A percentile compares a stretch with the other conserved stretches of the same genome.
Conservation (phyloP, 306 rosid species). For the Pyrus communis region DNA sequence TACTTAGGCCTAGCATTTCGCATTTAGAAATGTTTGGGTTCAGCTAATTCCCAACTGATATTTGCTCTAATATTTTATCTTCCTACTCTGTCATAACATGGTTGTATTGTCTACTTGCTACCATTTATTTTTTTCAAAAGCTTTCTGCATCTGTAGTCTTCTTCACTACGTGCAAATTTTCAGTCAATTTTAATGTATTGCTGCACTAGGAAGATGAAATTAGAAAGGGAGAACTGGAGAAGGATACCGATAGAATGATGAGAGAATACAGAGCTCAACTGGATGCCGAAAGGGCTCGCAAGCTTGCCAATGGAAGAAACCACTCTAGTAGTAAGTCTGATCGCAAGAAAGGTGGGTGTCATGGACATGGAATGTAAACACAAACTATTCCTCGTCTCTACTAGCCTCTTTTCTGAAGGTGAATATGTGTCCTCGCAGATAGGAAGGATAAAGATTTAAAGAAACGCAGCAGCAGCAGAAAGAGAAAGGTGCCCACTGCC, state of each 20-base stretch:
- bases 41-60: background rate
- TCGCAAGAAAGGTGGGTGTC: conserved; percentile 58
- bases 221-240: conserved; percentile 86
- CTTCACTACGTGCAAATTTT: background rate
- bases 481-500: conserved; percentile 63
- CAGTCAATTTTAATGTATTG: background rate
- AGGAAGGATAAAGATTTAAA: conserved; percentile 68
- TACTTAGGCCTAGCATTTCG: background rate
- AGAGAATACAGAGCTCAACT: conserved; percentile 96
- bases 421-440: conserved; percentile 49
- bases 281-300: conserved; percentile 89
- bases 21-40: background rate
- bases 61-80: background rate
- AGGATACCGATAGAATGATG: conserved; percentile 92
- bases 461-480: conserved; percentile 77
- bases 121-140: background rate
- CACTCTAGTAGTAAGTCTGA: conserved; percentile 62
- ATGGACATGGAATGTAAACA: conserved; percentile 4
- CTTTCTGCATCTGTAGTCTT: background rate
- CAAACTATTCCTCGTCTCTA: background rate
- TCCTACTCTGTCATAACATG: background rate
- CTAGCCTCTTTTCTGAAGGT: conserved; percentile 12
- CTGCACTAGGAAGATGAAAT: conserved; percentile 80
- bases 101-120: background rate
- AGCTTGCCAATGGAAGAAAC: conserved; percentile 88